Base-by-base conservation (phyloP, 805 yeast species). In the Candida schatavii region DNA sequence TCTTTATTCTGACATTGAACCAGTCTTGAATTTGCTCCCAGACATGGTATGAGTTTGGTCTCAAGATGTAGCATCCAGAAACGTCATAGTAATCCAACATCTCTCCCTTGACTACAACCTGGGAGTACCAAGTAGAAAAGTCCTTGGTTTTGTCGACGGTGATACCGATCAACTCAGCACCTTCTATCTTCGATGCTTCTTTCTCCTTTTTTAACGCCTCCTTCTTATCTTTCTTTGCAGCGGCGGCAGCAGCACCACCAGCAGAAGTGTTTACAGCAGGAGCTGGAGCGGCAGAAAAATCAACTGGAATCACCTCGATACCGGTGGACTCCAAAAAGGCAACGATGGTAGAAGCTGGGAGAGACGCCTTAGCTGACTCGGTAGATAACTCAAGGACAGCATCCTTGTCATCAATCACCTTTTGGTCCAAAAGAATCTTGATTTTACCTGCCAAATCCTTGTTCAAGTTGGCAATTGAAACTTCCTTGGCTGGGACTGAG, bases 1-100 rank as follows among this genome's bases (percentile, higher is more conserved):
- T 72, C 73, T 89, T 91, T 70, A 93, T 93, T 52, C 75, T 72
- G 20, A 54, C 68, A 68, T 93, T 86, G 63, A 93, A 91, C 82
- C 82, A 93, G 53, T 70, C 73, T 72, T 90, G 98, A 59, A 93
- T 91, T 46, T 75, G 70, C 74, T 93, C 99, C 99, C 99, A 93
- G 46, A 93, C 81, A 45, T 83, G 71, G 66, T 88, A 93, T 7
- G 98, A 90, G 54, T 90, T 86, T 43, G 99, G 99, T 70, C 97
- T 85, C 76, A 93, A 74, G 57, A 93, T 93, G 68, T 93, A 93
- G 75, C 99, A 93, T 55, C 99, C 99, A 40, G 97, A 89, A 39
- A 93, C 98, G 62, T 95, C 99, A 62, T 93, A 93, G 75, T 93
- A 93, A 64, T 95, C 99, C 57, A 93, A 77, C 96, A 95, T 88